A percentile compares a stretch with the other conserved stretches of the same genome.
Conservation (phyloP, 1,284 basidiomycete species). For the Fomitopsis palustris region DNA sequence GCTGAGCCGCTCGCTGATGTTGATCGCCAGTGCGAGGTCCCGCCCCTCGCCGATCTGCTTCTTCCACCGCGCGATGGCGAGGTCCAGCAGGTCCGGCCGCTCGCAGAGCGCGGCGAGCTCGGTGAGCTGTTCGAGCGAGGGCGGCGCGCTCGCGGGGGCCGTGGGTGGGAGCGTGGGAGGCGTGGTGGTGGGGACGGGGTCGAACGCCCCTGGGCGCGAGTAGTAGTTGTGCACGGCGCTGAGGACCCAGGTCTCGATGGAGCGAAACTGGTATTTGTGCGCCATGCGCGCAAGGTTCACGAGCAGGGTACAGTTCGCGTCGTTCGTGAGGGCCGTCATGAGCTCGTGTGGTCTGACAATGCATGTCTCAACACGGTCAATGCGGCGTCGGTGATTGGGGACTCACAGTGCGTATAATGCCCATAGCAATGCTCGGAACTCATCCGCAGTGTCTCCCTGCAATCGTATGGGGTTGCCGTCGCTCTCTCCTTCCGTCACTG, state of each 20-base stretch:
- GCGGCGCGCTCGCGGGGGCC: conserved; percentile 12
- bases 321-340: conserved; percentile 37
- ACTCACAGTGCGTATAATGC: conserved; percentile 34
- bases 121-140: conserved; percentile 37
- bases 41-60: conserved; percentile 39
- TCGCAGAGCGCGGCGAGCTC: conserved; percentile 45
- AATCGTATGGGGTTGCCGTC: conserved; percentile 35
- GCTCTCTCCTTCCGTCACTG: conserved; percentile 29
- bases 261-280: conserved; percentile 54
- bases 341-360: conserved; percentile 42
- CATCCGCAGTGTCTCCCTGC: conserved; percentile 33
- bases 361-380: neutral
- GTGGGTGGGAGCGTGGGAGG: conserved; percentile 18
- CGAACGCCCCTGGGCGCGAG: conserved; percentile 31
- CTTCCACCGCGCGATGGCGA: conserved; percentile 36
- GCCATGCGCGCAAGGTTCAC: conserved; percentile 48
- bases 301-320: conserved; percentile 38
- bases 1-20: conserved; percentile 40
- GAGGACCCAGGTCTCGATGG: conserved; percentile 48
- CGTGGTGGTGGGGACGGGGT: conserved; percentile 18
- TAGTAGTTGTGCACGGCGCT: conserved; percentile 38
- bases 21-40: conserved; percentile 40
- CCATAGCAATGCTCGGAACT: conserved; percentile 34
- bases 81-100: conserved; percentile 38
- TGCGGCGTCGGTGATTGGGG: too few species aligned